A percentile compares a stretch with the other conserved stretches of the same genome.
These are phyloP conservation scores for Rhinocladiella similis DNA, from an alignment of 2,329 filamentous ascomycete genomes.

Conservation along the genomic window DNA sequence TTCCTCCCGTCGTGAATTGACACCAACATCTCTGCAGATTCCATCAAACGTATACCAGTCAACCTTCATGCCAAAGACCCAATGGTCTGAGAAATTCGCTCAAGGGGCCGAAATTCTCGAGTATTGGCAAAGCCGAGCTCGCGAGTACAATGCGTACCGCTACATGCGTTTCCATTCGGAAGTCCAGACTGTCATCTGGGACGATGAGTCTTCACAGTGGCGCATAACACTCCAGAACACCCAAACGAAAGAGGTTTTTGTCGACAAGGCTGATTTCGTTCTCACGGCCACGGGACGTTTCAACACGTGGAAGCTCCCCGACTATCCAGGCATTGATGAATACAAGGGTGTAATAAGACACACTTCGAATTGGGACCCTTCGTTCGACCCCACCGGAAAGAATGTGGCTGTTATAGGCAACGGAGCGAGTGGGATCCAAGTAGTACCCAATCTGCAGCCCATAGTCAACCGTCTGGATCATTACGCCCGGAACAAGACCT, in stretches of 20 bases:
- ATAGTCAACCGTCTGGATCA: constrained; percentile 32
- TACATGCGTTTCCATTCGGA: constrained; percentile 60
- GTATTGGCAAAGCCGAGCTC: constrained; percentile 26
- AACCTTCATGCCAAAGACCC: constrained; percentile 27
- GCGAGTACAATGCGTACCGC: constrained; percentile 45
- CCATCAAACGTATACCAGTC: constrained; percentile 29
- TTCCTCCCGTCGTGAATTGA: too few species aligned
- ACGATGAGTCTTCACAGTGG: constrained; percentile 38
- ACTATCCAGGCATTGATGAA: constrained; percentile 31
- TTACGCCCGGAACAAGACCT: constrained; percentile 33
- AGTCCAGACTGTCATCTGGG: constrained; percentile 56
- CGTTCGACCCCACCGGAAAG: constrained; percentile 39
- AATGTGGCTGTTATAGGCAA: constrained; percentile 32
- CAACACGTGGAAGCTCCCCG: constrained; percentile 31
- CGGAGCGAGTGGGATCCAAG: constrained; percentile 32
- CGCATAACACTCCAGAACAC: not conserved
- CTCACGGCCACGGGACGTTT: constrained; percentile 60
- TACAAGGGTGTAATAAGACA: constrained; percentile 42
- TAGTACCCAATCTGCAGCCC: constrained; percentile 42
- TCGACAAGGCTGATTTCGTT: constrained; percentile 51
- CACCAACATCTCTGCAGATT: constrained; percentile 4
- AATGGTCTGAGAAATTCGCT: constrained; percentile 29
- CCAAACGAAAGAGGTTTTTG: constrained; percentile 22
- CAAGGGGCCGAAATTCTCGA: constrained; percentile 26
- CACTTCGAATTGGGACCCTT: constrained; percentile 42